These are phyloP conservation scores for Phytophthora rubi DNA, from an alignment of 352 stramenopile genomes.

Conservation along the genomic window DNA sequence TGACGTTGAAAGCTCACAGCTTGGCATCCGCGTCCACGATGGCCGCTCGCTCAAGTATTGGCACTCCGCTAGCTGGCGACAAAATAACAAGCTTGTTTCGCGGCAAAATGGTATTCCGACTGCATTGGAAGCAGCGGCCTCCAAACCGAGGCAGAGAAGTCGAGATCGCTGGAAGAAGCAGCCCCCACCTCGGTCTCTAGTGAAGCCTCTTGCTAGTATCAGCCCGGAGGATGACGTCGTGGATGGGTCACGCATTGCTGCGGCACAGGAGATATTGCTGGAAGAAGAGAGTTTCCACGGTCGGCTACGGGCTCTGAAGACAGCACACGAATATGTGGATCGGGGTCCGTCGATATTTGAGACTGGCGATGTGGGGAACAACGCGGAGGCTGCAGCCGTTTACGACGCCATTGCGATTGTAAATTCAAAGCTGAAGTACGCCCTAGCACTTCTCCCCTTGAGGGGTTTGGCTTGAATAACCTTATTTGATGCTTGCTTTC, in stretches of 20 bases:
- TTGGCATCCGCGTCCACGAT: conserved; percentile 23
- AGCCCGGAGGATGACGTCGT: conserved; percentile 53
- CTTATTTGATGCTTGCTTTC: background rate
- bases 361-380: background rate
- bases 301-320: conserved; percentile 21
- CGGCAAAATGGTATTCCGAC: background rate
- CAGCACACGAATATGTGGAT: conserved; percentile 18
- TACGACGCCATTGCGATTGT: conserved; percentile 38
- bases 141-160: background rate
- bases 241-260: conserved; percentile 43
- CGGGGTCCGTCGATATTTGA: conserved; percentile 21
- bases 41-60: conserved; percentile 38
- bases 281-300: conserved; percentile 65
- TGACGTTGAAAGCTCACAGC: conserved; percentile 21
- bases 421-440: conserved; percentile 34
- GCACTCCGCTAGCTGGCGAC: conserved; percentile 31
- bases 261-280: conserved; percentile 39
- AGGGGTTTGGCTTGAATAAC: background rate
- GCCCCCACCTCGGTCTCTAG: conserved; percentile 34
- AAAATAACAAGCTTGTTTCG: conserved; percentile 7
- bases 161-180: conserved; percentile 18
- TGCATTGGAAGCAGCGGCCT: background rate
- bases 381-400: conserved; percentile 11
- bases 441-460: background rate
- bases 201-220: conserved; percentile 57